Evolutionary conservation across 164 flowering plant genomes (phyloP).

Genomic region (Vitis amurensis): DNA sequence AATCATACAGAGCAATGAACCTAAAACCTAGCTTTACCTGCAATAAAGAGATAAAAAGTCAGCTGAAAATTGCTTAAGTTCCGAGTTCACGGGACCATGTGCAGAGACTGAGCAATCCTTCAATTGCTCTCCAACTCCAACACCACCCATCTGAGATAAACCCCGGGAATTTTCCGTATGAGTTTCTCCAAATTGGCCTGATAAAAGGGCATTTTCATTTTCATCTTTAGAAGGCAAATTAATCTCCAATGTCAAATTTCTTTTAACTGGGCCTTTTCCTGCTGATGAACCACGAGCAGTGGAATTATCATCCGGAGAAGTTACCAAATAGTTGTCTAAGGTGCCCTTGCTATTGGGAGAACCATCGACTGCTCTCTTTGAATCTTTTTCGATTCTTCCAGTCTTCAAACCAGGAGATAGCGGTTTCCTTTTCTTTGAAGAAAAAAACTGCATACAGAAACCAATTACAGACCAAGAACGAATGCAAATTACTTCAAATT

Average conservation of each 20-base stretch:
- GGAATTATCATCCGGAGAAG: constrained; percentile 34
- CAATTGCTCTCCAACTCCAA: constrained; percentile 11
- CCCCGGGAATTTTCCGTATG: constrained; percentile 11
- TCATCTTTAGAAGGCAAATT: constrained; percentile 22
- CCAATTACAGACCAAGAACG: too few species aligned
- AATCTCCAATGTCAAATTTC: constrained; percentile 51
- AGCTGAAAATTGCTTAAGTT: constrained; percentile 59
- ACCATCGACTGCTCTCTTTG: constrained; percentile 27
- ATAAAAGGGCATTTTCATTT: constrained; percentile 7
- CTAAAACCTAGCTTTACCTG: constrained; percentile 42
- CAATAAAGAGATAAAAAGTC: constrained; percentile 76
- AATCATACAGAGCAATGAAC: neutral
- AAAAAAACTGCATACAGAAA: constrained; percentile 58
- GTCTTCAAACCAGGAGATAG: constrained; percentile 48
- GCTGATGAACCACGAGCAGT: constrained; percentile 14
- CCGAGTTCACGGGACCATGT: constrained; percentile 33
- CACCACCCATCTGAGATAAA: constrained; percentile 11
- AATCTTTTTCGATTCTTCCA: constrained; percentile 37
- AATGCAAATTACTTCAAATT: neutral
- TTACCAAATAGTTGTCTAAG: constrained; percentile 53
- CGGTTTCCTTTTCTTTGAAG: constrained; percentile 68
- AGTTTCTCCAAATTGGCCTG: constrained; percentile 13
- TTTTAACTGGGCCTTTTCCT: constrained; percentile 32
- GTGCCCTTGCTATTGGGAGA: constrained; percentile 75
- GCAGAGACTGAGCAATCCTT: constrained; percentile 15